These are phyloP conservation scores for Laguncularia racemosa DNA, from an alignment of 345 rosid genomes.

Conservation along the genomic window DNA sequence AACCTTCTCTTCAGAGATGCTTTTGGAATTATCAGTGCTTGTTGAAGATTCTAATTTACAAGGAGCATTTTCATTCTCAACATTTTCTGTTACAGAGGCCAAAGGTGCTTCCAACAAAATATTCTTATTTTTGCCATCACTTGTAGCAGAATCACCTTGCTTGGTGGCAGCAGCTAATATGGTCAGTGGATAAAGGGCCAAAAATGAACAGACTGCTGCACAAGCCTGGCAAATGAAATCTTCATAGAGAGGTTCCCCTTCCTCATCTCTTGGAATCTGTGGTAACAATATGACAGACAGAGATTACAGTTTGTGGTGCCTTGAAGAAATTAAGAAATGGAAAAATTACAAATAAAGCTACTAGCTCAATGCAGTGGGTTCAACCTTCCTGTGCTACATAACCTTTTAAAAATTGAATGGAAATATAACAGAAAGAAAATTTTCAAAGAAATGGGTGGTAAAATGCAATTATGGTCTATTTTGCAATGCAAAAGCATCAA, in stretches of 20 bases:
- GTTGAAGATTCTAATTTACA: slow-evolving; percentile 8
- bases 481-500: too few relatives aligned
- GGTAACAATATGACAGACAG: slow-evolving; percentile 1
- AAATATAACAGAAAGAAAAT: too few relatives aligned
- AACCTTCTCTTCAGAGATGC: slow-evolving; percentile 18
- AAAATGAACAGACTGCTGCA: slow-evolving; percentile 59
- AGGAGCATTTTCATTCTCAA: slow-evolving; percentile 25
- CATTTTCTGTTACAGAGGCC: slow-evolving; percentile 28
- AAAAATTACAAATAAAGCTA: too few relatives aligned
- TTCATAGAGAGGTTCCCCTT: slow-evolving; percentile 80
- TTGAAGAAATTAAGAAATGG: too few relatives aligned
- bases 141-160: slow-evolving; percentile 17
- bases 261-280: slow-evolving; percentile 85
- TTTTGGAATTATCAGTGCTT: slow-evolving; percentile 13
- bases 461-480: too few relatives aligned
- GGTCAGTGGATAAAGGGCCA: slow-evolving; percentile 50
- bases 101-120: slow-evolving; percentile 32
- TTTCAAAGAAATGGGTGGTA: too few relatives aligned
- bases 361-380: too few relatives aligned
- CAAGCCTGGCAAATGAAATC: slow-evolving; percentile 85
- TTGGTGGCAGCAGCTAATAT: slow-evolving; percentile 41
- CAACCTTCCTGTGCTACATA: too few relatives aligned
- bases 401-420: too few relatives aligned
- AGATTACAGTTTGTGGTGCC: too few relatives aligned
- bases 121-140: slow-evolving; percentile 38